Evolutionary conservation across 2,329 filamentous ascomycete genomes (phyloP).

Genomic region (Raffaelea albimanens): DNA sequence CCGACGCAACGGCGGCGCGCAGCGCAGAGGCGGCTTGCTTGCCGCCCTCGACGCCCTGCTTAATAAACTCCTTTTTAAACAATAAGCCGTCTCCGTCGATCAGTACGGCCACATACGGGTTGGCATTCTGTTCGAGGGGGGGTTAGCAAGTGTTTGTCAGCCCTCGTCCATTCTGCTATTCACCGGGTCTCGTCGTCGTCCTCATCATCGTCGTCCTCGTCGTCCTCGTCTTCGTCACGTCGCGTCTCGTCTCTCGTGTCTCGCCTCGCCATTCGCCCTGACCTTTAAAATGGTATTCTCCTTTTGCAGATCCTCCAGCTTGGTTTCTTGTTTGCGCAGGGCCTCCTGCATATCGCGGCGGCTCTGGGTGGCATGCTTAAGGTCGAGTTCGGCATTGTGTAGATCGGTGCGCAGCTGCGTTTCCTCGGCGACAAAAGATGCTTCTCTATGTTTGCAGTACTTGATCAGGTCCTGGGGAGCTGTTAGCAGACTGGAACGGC

Average conservation of each 20-base stretch:
- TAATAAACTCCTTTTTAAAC: slow-evolving; percentile 48
- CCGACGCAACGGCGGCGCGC: no score
- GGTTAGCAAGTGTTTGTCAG: no score
- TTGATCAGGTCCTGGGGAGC: not conserved
- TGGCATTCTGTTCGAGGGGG: no score
- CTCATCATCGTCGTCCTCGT: not conserved
- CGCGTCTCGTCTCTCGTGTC: slow-evolving; percentile 12
- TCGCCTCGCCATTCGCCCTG: slow-evolving; percentile 38
- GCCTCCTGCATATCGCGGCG: not conserved
- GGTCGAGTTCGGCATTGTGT: not conserved
- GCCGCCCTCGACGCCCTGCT: slow-evolving; percentile 45
- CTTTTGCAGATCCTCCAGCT: no score
- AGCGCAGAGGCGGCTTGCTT: no score
- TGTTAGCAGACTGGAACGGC: not conserved
- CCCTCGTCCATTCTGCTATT: no score
- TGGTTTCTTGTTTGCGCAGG: no score
- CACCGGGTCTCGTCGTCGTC: no score
- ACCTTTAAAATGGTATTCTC: slow-evolving; percentile 13
- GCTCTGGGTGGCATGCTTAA: not conserved
- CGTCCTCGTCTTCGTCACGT: no score
- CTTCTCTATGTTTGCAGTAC: not conserved
- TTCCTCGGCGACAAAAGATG: not conserved
- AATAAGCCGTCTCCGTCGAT: slow-evolving; percentile 56
- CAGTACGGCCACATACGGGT: slow-evolving; percentile 50
- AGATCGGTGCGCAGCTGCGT: not conserved